Evolutionary conservation across 2,329 filamentous ascomycete genomes (phyloP), one percentile per base, ranked within the genome.

Genomic region (Cladosporium austrohemisphaericum): DNA sequence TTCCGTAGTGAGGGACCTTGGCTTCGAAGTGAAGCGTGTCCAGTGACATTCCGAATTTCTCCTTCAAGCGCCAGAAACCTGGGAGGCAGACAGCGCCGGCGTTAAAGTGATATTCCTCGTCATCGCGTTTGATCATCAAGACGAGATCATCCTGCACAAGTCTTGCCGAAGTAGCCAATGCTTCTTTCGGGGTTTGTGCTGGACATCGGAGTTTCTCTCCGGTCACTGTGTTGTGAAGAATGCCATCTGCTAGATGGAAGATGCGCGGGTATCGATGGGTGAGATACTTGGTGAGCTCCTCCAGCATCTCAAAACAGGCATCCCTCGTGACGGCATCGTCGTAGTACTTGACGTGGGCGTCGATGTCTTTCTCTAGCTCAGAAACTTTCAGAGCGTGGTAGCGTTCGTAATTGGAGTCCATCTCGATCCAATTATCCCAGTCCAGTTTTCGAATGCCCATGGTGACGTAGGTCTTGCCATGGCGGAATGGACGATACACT

Each of bases 41-140:
- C 2, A 47, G 16, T 10, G 44, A 47, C 44, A 47, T 47, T 16
- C 41, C 41, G 4, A 51, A 51, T 33, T 50, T 50, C 40, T 53
- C 52, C 23, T 38, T 41, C 25, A 51, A 36, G 9, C 38, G 48
- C 52, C 45, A 45, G 16, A 45, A 44, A 13, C 20, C 36, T n/a
- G 32, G 44, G 14, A 47, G 33, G 14, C 44, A 47, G 5, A 47
- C 44, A 6, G 44, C 44, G 18, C 33, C 44, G 7, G 44, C 44
- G 4, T 47, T 38, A 8, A 47, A 18, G 18, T 47, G 44, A 11
- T 47, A 47, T n/a, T 47, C 33, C 8, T 28, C 44, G 18, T 47
- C 44, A 31, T 47, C 44, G 19, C 33, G 33, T 25, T 47, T 38
- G 25, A 47, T n/a, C 44, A 47, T 47, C 2, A 47, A 25, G 13